Evolutionary conservation across 768 basidiomycete species (phyloP), one percentile per base, ranked within the genome.

Genomic region (Tricholomella constricta): DNA sequence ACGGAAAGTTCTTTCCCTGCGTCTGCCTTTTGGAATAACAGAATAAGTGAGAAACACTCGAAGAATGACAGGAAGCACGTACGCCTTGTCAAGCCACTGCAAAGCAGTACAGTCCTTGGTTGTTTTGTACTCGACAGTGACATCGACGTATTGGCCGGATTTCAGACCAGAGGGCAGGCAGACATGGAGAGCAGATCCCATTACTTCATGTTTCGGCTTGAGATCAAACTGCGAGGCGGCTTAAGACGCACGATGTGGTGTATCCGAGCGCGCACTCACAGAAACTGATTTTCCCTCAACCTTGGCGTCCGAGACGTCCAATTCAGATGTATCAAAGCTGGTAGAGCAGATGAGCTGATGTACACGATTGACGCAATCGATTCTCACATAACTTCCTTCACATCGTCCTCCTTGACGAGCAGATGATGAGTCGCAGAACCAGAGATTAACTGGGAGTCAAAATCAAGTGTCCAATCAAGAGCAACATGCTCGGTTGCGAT

Each of bases 31-130:
- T 27, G 4, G 6, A 8, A 27, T 22, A 44, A 25, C 9, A 0
- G 9, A 38, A 38, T 25, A 11, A 46, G 19, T 22, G 25, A n/a
- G 35, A n/a, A 6, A 19, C 15, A n/a, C 29, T 26, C 36, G 10
- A 14, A 5, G n/a, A 20, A 12, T 34, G 26, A 9, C 25, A 2
- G 20, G 10, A 3, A 45, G 26, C 6, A 68, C 77, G 37, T 66
- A 91, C 85, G 87, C 84, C 65, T 91, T 88, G 19, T 82, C 85
- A 9, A 96, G 78, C 93, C 93, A 98, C 53, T 94, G 91, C 12
- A 98, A 70, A 0, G 94, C 92, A 1, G 85, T 86, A 64, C 84
- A 85, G 8, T 79, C 74, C 51, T 82, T 71, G 3, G 90, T 93
- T 2, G 94, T 96, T 47, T 75, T 70, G 67, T 96, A 96, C 20